A percentile compares a stretch with the other conserved stretches of the same genome.
Conservation (phyloP, 106 monocot genomes). For the Platanthera guangdongensis region DNA sequence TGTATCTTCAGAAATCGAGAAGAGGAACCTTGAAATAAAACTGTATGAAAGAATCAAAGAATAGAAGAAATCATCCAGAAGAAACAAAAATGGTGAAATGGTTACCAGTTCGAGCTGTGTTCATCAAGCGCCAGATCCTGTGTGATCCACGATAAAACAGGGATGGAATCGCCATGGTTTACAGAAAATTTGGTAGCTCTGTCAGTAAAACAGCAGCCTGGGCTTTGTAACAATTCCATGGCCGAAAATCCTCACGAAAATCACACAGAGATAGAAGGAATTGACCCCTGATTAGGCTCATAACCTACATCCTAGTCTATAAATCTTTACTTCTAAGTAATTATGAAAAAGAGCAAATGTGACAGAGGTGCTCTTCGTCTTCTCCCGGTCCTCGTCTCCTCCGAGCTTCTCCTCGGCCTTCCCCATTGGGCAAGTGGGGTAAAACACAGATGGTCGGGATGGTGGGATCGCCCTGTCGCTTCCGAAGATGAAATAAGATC, state of each 20-base stretch:
- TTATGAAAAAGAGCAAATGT: background rate
- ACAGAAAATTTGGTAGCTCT: background rate
- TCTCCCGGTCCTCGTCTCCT: background rate
- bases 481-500: background rate
- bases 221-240: background rate
- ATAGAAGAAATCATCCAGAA: background rate
- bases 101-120: background rate
- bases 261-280: background rate
- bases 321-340: background rate
- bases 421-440: background rate
- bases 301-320: background rate
- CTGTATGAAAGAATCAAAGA: conserved; percentile 1
- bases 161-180: background rate
- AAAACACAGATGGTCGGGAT: background rate
- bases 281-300: background rate
- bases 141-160: background rate
- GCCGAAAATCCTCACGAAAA: background rate
- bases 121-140: background rate
- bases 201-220: background rate
- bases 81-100: background rate
- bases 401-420: background rate
- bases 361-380: background rate
- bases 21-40: background rate
- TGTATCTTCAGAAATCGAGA: background rate
- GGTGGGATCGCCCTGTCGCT: background rate